Percentiles rank a stretch among this genome's conserved stretches.
phyloP scores from a whole-genome alignment of 2,329 filamentous ascomycete species.

The Hypomyces perniciosus region DNA sequence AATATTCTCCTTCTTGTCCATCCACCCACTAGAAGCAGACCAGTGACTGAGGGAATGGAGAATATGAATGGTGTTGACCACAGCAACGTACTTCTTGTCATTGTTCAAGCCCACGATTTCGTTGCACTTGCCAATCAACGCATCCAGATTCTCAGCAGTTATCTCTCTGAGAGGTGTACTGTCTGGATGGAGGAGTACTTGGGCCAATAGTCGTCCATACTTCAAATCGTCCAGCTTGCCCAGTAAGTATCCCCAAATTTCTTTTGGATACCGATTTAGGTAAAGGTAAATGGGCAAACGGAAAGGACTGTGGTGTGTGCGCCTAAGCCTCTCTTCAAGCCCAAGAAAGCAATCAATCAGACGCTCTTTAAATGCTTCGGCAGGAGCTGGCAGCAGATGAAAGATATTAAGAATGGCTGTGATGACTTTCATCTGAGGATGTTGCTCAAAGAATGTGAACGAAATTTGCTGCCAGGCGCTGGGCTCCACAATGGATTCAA shows the following conservation, averaged over 20 bases:
- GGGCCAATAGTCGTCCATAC: conserved; percentile 86
- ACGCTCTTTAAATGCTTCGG: conserved; percentile 83
- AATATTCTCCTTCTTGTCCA: conserved; percentile 58
- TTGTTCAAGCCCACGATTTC: conserved; percentile 59
- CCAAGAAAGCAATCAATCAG: conserved; percentile 87
- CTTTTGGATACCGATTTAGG: conserved; percentile 84
- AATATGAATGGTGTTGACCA: conserved; percentile 83
- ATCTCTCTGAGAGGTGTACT: conserved; percentile 70
- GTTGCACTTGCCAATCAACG: conserved; percentile 61
- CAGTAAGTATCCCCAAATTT: conserved; percentile 78
- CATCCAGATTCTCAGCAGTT: conserved; percentile 66
- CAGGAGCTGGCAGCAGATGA: conserved; percentile 85
- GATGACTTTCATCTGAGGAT: conserved; percentile 87
- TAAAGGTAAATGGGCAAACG: conserved; percentile 85
- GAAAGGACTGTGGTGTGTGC: conserved; percentile 90
- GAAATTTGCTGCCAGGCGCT: conserved; percentile 79
- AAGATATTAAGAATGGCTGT: conserved; percentile 95
- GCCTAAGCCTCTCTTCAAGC: conserved; percentile 74
- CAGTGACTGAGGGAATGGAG: conserved; percentile 71
- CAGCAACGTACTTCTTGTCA: conserved; percentile 61
- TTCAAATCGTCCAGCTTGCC: conserved; percentile 74
- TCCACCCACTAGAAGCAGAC: conserved; percentile 58
- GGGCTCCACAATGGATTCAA: conserved; percentile 82
- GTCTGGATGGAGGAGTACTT: conserved; percentile 70
- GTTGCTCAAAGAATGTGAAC: conserved; percentile 91